Evolutionary conservation across 1,284 basidiomycete genomes (phyloP).

Genomic region (Melampsora larici-populina): DNA sequence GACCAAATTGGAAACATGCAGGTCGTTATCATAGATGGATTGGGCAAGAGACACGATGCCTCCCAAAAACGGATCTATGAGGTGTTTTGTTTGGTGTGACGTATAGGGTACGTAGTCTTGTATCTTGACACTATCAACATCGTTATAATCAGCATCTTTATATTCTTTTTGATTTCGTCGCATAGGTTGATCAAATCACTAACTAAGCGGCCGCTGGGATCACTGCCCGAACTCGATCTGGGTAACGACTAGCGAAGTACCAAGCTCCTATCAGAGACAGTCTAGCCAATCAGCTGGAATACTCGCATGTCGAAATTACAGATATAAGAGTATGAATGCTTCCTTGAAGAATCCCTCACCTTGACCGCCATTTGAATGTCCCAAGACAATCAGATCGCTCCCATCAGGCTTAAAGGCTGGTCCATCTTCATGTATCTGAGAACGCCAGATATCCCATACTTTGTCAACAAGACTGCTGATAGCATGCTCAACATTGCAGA

Average conservation of each 20-base stretch:
- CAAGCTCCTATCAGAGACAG: conserved; percentile 57
- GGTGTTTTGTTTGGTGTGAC: conserved; percentile 64
- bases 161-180: no score
- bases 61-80: conserved; percentile 68
- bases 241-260: conserved; percentile 70
- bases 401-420: conserved; percentile 35
- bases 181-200: conserved; percentile 40
- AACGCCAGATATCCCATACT: conserved; percentile 38
- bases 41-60: conserved; percentile 69
- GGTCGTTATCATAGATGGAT: conserved; percentile 78
- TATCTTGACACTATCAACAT: conserved; percentile 69
- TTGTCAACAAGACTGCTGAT: conserved; percentile 58
- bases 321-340: no score
- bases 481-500: conserved; percentile 63
- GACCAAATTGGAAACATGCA: conserved; percentile 72
- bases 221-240: conserved; percentile 66
- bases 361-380: conserved; percentile 90
- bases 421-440: not conserved
- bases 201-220: no score
- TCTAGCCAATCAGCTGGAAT: no score
- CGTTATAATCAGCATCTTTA: not conserved
- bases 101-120: conserved; percentile 74
- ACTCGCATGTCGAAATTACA: no score
- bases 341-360: conserved; percentile 55
- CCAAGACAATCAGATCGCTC: conserved; percentile 63